Conservation (phyloP, 2,329 filamentous ascomycete genomes). For the Xylariaceae sp. region DNA sequence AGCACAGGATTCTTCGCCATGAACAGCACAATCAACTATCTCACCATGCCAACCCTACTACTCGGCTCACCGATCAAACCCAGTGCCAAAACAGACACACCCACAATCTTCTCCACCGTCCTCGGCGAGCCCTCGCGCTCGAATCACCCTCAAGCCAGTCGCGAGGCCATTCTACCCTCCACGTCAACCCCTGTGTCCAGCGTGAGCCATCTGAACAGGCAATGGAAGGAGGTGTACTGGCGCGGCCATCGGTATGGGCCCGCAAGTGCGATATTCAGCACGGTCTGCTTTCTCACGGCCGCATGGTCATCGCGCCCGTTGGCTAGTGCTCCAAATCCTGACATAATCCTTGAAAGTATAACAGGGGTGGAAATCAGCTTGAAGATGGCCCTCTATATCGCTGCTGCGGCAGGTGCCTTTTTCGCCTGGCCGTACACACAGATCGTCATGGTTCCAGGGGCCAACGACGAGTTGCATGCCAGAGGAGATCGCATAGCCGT, state of each 20-base stretch:
- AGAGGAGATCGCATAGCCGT: background rate
- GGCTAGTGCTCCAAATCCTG: background rate
- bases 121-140: background rate
- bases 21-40: background rate
- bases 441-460: background rate
- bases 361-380: background rate
- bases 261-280: background rate
- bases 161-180: background rate
- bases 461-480: background rate
- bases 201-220: background rate
- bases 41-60: background rate
- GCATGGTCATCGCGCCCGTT: background rate
- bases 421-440: background rate
- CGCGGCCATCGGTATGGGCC: background rate
- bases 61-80: background rate
- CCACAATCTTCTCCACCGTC: background rate
- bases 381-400: background rate
- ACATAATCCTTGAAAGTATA: background rate
- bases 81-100: background rate
- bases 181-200: background rate
- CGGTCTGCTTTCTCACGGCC: background rate
- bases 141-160: background rate
- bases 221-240: background rate
- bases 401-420: background rate
- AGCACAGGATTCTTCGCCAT: background rate